Evolutionary conservation across 2,329 filamentous ascomycete genomes (phyloP).

Genomic region (Exophiala xenobiotica): DNA sequence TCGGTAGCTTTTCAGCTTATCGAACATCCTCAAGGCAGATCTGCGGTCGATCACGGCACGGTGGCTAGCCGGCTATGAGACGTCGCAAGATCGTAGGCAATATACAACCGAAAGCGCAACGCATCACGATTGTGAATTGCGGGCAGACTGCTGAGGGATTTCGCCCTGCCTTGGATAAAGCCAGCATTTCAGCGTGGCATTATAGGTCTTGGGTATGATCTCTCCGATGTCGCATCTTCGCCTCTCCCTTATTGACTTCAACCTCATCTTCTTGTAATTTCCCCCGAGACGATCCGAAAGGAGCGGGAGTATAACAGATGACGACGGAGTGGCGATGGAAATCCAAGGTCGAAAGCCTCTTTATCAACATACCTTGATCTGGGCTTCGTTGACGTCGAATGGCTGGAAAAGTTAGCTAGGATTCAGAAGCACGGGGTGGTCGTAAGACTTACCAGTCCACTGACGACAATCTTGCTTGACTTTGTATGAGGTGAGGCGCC

Average conservation of each 20-base stretch:
- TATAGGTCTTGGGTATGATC: conserved; percentile 17
- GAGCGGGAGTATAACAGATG: conserved; percentile 26
- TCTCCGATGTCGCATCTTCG: conserved; percentile 17
- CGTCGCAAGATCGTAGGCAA: conserved; percentile 18
- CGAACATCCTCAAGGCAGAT: conserved; percentile 21
- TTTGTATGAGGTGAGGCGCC: conserved; percentile 60
- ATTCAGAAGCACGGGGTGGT: neutral
- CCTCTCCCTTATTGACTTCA: conserved; percentile 7
- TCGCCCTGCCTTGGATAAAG: conserved; percentile 17
- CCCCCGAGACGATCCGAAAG: conserved; percentile 29
- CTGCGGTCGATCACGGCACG: conserved; percentile 17
- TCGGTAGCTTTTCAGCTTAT: conserved; percentile 24
- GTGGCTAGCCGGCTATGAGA: conserved; percentile 26
- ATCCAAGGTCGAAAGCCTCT: conserved; percentile 69
- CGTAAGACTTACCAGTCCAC: conserved; percentile 80
- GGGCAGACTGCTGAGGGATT: conserved; percentile 7
- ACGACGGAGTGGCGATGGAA: conserved; percentile 62
- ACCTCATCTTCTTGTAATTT: conserved; percentile 5
- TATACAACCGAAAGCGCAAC: conserved; percentile 4
- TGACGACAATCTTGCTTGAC: conserved; percentile 97
- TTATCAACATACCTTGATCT: conserved; percentile 99
- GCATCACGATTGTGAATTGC: conserved; percentile 14
- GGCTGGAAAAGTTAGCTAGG: conserved; percentile 65
- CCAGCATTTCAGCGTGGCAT: conserved; percentile 27
- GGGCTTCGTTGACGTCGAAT: conserved; percentile 90